Percentiles rank a stretch among this genome's conserved stretches.
These are phyloP conservation scores for Paramecium primaurelia DNA, from an alignment of 73 alveolate genomes.

Conservation along the genomic window DNA sequence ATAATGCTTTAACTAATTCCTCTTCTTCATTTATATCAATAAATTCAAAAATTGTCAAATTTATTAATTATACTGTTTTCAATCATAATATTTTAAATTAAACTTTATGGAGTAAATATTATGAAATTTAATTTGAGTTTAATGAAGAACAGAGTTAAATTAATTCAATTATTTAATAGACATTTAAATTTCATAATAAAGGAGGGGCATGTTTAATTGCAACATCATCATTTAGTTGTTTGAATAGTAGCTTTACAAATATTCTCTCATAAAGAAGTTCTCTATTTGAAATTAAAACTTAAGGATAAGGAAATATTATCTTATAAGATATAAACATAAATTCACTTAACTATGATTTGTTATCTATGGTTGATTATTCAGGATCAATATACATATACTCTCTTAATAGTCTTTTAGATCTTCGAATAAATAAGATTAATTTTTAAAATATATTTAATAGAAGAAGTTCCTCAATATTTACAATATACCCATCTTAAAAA, in stretches of 20 bases:
- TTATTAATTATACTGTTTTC: background rate
- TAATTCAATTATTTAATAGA: background rate
- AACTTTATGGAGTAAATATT: background rate
- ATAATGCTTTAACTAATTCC: background rate
- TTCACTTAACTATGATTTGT: background rate
- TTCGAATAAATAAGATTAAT: background rate
- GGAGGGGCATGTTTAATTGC: background rate
- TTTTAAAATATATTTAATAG: background rate
- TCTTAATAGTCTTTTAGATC: background rate
- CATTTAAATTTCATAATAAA: background rate
- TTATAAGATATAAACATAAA: background rate
- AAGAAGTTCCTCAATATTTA: background rate
- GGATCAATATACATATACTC: background rate
- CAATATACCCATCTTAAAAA: background rate
- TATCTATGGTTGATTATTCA: background rate
- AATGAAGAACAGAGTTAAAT: background rate
- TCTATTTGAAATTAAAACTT: background rate
- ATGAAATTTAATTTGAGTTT: background rate
- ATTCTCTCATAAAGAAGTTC: background rate
- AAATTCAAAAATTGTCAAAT: background rate
- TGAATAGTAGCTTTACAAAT: background rate
- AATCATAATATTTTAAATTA: background rate
- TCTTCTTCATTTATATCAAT: background rate
- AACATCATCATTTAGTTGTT: background rate
- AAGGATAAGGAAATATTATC: background rate